phyloP scores from a whole-genome alignment of 108 stramenopile genomes.

The Conticribra guillardii region DNA sequence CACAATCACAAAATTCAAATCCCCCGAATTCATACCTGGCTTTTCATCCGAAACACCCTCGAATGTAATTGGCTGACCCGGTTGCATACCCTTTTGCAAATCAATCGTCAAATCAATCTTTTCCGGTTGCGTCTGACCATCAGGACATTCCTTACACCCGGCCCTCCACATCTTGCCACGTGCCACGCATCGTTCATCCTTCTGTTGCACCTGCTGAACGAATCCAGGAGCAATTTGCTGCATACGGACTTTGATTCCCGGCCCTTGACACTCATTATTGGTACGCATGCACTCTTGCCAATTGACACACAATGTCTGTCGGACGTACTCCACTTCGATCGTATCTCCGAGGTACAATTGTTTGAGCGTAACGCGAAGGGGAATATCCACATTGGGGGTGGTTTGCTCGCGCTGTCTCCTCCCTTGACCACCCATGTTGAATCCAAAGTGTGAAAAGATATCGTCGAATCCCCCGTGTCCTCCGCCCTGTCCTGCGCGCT shows the following conservation, averaged over 20 bases:
- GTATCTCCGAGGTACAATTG: slow-evolving; percentile 93
- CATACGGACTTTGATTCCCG: slow-evolving; percentile 83
- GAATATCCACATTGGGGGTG: slow-evolving; percentile 94
- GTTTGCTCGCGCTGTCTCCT: slow-evolving; percentile 77
- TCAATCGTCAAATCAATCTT: slow-evolving; percentile 94
- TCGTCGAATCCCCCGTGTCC: slow-evolving; percentile 82
- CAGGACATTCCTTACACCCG: slow-evolving; percentile 88
- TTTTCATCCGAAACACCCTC: slow-evolving; percentile 91
- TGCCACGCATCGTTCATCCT: slow-evolving; percentile 92
- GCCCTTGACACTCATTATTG: slow-evolving; percentile 90
- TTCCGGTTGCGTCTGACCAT: slow-evolving; percentile 92
- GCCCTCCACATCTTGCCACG: slow-evolving; percentile 93
- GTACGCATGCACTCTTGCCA: slow-evolving; percentile 91
- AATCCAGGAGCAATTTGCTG: slow-evolving; percentile 98
- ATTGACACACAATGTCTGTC: slow-evolving; percentile 91
- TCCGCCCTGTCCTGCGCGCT: slow-evolving; percentile 73
- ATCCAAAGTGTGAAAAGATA: slow-evolving; percentile 81
- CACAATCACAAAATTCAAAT: slow-evolving; percentile 76
- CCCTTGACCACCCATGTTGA: slow-evolving; percentile 75
- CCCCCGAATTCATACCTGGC: slow-evolving; percentile 84
- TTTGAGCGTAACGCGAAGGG: slow-evolving; percentile 88
- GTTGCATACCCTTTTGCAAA: slow-evolving; percentile 79
- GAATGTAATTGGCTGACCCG: slow-evolving; percentile 86
- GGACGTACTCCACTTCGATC: slow-evolving; percentile 90
- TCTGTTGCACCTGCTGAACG: slow-evolving; percentile 95